These are phyloP conservation scores for Leptodermis oblonga DNA, from an alignment of 257 asterid genomes.

Conservation along the genomic window DNA sequence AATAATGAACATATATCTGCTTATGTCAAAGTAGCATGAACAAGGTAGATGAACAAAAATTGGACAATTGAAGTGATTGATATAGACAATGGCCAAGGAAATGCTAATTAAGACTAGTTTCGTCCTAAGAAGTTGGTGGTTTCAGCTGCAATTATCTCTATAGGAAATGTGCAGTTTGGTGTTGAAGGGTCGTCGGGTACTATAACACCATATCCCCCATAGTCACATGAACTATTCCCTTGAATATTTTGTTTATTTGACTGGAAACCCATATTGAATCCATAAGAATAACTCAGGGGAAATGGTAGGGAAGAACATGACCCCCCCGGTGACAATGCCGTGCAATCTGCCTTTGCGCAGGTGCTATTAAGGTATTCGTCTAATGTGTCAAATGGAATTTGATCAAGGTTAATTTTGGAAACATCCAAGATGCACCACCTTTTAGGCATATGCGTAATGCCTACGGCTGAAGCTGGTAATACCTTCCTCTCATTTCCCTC, in stretches of 20 bases:
- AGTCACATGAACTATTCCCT: conserved; percentile 20
- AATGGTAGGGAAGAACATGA: conserved; percentile 17
- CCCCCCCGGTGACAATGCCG: conserved; percentile 14
- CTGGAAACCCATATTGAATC: conserved; percentile 27
- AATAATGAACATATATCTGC: too few species aligned
- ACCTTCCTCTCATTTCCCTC: conserved; percentile 33
- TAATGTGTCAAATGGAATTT: background rate
- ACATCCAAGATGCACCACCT: conserved; percentile 53
- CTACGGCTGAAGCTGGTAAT: conserved; percentile 43
- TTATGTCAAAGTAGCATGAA: background rate
- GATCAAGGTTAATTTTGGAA: conserved; percentile 1
- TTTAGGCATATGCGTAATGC: conserved; percentile 36
- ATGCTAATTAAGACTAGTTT: background rate
- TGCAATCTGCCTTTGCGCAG: conserved; percentile 21
- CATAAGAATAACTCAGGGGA: conserved; percentile 17
- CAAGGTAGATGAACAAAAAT: background rate
- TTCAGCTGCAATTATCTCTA: conserved; percentile 38
- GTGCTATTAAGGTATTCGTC: background rate
- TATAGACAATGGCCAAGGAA: background rate
- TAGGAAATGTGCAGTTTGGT: conserved; percentile 41
- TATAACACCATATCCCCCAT: conserved; percentile 43
- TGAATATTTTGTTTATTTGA: conserved; percentile 11
- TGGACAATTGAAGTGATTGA: background rate
- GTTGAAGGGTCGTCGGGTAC: conserved; percentile 36
- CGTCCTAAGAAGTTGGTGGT: background rate